Conservation (phyloP, 192 early-diverging fungal species). For the Paraglomus brasilianum region DNA sequence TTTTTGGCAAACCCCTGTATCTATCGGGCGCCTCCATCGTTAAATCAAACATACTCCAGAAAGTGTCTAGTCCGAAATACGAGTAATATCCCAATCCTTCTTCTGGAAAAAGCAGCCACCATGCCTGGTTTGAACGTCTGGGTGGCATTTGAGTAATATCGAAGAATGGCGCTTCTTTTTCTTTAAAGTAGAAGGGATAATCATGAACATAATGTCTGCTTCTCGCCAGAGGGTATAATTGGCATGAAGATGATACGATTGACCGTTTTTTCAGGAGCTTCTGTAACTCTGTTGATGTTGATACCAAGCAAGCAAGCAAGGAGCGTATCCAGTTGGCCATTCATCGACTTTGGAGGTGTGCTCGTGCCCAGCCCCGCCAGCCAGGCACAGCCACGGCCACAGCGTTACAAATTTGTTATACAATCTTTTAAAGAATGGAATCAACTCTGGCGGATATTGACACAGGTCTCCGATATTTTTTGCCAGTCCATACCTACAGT, state of each 20-base stretch:
- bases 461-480: not conserved
- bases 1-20: conserved; percentile 15
- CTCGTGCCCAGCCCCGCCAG: too few species aligned
- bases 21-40: conserved; percentile 27
- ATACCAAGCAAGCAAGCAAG: not conserved
- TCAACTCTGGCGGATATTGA: conserved; percentile 15
- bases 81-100: conserved; percentile 24
- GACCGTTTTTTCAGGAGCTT: too few species aligned
- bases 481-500: not conserved
- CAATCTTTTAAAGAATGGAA: not conserved
- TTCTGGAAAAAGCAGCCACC: conserved; percentile 11
- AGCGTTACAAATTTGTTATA: not conserved
- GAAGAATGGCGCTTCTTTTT: conserved; percentile 15
- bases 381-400: too few species aligned
- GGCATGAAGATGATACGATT: not conserved
- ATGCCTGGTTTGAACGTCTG: conserved; percentile 26
- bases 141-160: conserved; percentile 29
- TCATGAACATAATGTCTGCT: conserved; percentile 32
- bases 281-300: too few species aligned
- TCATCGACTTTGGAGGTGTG: not conserved
- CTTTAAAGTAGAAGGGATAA: conserved; percentile 19
- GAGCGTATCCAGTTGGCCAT: conserved; percentile 12
- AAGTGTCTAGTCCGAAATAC: conserved; percentile 17
- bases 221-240: conserved; percentile 35
- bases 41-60: conserved; percentile 27